Evolutionary conservation across 2,329 filamentous ascomycete species (phyloP).

Genomic region (Thermoascus crustaceus): DNA sequence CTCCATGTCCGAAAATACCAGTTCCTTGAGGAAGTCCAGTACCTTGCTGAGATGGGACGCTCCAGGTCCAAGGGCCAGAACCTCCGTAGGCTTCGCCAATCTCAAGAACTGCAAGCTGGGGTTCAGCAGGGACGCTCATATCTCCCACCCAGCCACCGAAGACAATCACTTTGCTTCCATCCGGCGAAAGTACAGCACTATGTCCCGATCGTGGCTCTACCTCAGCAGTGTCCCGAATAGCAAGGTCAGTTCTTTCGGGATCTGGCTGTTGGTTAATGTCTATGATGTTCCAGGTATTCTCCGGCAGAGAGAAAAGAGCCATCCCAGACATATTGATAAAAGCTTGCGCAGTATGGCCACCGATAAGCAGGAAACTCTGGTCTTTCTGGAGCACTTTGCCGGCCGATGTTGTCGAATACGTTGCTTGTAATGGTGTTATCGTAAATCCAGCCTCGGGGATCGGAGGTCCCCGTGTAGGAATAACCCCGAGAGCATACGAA

Average conservation of each 20-base stretch:
- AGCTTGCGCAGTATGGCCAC: constrained; percentile 72
- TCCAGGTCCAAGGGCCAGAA: constrained; percentile 38
- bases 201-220: constrained; percentile 84
- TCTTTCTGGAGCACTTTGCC: constrained; percentile 62
- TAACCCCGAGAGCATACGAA: constrained; percentile 39
- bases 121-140: constrained; percentile 63
- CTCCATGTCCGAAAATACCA: constrained; percentile 55
- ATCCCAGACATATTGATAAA: constrained; percentile 94
- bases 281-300: constrained; percentile 79
- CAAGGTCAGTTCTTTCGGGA: constrained; percentile 47
- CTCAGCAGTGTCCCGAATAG: constrained; percentile 39
- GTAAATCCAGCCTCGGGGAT: constrained; percentile 81
- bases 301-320: constrained; percentile 77
- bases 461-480: constrained; percentile 53
- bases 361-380: constrained; percentile 70
- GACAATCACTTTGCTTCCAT: constrained; percentile 69
- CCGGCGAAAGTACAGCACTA: constrained; percentile 69
- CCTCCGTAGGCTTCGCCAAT: constrained; percentile 65
- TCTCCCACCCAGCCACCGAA: constrained; percentile 92
- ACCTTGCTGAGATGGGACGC: constrained; percentile 23
- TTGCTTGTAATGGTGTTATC: constrained; percentile 64
- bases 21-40: constrained; percentile 35
- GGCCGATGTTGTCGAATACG: constrained; percentile 57
- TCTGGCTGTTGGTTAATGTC: constrained; percentile 45
- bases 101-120: constrained; percentile 70